Evolutionary conservation across 768 basidiomycete genomes (phyloP), one percentile per base, ranked within the genome.

Genomic region (Serendipita sp.): DNA sequence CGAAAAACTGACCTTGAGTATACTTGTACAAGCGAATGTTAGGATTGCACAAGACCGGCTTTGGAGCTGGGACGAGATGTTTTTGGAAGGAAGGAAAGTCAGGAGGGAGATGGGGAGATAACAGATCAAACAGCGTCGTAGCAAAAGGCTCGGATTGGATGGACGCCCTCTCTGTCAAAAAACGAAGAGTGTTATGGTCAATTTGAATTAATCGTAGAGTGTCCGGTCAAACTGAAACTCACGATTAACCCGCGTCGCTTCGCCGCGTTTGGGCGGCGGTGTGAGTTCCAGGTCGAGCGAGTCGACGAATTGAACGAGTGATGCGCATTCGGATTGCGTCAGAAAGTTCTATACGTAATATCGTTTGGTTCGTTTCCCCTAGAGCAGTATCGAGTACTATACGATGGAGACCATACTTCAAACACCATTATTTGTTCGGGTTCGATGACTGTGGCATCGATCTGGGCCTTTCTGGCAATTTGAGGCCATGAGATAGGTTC

Each of bases 11-110:
- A 0, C 76, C 76, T 30, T 80, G 74, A 2, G 78, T 77, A 70
- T 88, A 89, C 68, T 83, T 84, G 72, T 88, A 88, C 66, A 88
- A 72, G 34, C 88, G 76, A 37, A 89, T 88, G 70, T 89, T 88
- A 1, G 84, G 80, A 72, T 89, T 89, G 64, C 86, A 78, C 1
- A 81, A 84, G 69, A 83, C 79, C 0, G 82, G 79, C 15, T 73
- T 67, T 64, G 80, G 76, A 16, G 68, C 54, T 69, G 73, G 69
- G 51, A 71, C 46, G 60, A 68, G 65, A 58, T 69, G 70, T 66
- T 69, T 70, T 62, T 66, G 67, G 54, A 75, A 75, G 68, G 70
- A 81, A 69, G 69, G 76, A 65, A 87, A 83, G 1, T 74, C 75
- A 1, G 84, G 84, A 7, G 38, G 38, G 1, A 88, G 74, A 72